Base-by-base conservation (phyloP, 345 rosid genomes). In the Populus nigra region DNA sequence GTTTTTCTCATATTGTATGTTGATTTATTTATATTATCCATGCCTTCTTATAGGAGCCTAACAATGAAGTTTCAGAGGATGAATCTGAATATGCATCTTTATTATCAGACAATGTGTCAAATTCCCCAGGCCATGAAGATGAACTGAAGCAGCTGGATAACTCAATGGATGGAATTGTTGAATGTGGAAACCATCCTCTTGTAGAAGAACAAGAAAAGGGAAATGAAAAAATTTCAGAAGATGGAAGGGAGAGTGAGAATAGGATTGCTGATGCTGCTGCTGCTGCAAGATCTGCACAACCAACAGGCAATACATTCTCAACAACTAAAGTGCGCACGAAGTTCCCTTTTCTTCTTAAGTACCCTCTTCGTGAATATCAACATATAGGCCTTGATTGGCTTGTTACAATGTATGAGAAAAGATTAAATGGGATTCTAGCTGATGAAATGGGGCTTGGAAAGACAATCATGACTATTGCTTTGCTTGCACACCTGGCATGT, bases 401-500 rank as follows among this genome's bases (percentile, higher is more conserved):
- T 86, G 99, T 96, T 29, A 92, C 98, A 9, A 93, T 96, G 98
- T 93, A 96, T 86, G 99, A 96, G 89, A 90, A 96, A 88, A 88
- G 92, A 86, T 83, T 96, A 82, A 96, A 96, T 78, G 99, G 99
- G 83, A 96, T 96, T 84, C 83, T 96, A 71, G 99, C 99, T 80
- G 99, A 96, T 89, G 99, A 96, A 89, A 96, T 96, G 99, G 99
- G 99, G 78, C 96, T 96, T 72, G 99, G 99, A 76, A 96, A 96
- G 89, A 96, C 99, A 6, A 96, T 96, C 78, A 94, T 96, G 99
- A 96, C 99, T 66, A 96, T 96, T 86, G 91, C 99, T 75, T 88
- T 96, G 79, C 99, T 96, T 79, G 98, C 97, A 69, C 99, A 96
- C 74, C 89, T 96, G 63, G 98, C 99, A 61, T 94, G 98, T 75